A percentile compares a stretch with the other conserved stretches of the same genome.
phyloP scores from a whole-genome alignment of 805 yeast genomes.

The Kodamaea kaohsiungensis region DNA sequence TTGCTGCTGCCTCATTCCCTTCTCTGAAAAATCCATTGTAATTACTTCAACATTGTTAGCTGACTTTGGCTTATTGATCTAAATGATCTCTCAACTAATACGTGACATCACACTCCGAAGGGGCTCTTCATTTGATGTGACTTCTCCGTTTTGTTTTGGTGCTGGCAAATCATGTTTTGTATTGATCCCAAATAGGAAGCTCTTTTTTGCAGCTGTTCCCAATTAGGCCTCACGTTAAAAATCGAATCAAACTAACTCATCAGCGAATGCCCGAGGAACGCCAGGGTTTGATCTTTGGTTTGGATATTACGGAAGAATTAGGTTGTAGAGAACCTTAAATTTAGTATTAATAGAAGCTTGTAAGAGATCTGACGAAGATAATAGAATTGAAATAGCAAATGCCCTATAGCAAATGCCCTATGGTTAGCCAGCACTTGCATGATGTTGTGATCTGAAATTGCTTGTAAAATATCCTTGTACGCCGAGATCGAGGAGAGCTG shows the following conservation, averaged over 20 bases:
- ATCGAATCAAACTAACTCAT: not conserved
- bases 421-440: not conserved
- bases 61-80: not conserved
- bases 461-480: not conserved
- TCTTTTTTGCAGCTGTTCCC: not conserved
- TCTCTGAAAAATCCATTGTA: not conserved
- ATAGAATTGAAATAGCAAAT: no score
- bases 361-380: no score
- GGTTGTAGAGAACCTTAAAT: not conserved
- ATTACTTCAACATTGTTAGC: not conserved
- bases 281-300: not conserved
- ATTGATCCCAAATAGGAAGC: not conserved
- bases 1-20: not conserved
- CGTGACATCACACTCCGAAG: not conserved
- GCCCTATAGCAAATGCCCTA: not conserved
- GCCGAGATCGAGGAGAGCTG: not conserved
- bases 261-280: not conserved
- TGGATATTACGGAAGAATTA: not conserved
- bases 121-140: not conserved
- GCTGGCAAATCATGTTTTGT: not conserved
- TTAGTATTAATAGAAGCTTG: not conserved
- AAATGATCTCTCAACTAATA: no score
- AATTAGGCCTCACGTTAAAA: not conserved
- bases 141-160: not conserved
- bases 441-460: not conserved